phyloP scores from a whole-genome alignment of 208 protist genomes.

The Crithidia mellificae region DNA sequence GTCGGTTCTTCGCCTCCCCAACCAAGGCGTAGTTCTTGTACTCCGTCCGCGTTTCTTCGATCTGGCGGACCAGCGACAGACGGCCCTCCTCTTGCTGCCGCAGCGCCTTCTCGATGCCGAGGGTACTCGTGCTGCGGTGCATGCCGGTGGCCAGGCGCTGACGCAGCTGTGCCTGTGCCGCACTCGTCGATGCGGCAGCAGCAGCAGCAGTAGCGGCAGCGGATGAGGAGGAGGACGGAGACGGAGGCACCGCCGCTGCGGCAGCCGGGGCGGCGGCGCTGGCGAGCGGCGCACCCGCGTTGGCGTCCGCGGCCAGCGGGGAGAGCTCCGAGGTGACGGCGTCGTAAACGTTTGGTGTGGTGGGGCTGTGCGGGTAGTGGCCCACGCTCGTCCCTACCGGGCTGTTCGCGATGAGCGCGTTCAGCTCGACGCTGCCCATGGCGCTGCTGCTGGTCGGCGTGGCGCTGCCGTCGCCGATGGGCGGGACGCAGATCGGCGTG shows the following conservation, averaged over 20 bases:
- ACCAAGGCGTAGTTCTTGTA: constrained; percentile 67
- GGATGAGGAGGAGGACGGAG: too few species aligned
- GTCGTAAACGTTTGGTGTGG: constrained; percentile 13
- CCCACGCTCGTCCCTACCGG: constrained; percentile 1
- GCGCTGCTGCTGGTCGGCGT: constrained; percentile 20
- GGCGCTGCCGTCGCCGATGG: neutral
- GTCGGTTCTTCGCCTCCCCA: constrained; percentile 64
- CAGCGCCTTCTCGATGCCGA: constrained; percentile 66
- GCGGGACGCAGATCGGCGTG: constrained; percentile 11
- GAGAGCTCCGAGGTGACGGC: constrained; percentile 21
- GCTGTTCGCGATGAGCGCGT: constrained; percentile 13
- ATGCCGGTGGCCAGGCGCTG: constrained; percentile 9
- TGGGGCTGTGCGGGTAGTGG: constrained; percentile 24
- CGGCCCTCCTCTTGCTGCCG: constrained; percentile 58
- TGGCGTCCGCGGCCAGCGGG: constrained; percentile 5
- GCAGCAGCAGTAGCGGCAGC: neutral
- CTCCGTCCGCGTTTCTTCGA: constrained; percentile 30
- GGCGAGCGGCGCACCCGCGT: neutral
- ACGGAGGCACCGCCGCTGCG: too few species aligned
- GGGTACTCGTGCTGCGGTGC: constrained; percentile 42
- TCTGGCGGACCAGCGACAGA: constrained; percentile 25
- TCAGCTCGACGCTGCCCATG: constrained; percentile 10
- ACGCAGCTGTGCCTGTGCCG: constrained; percentile 11
- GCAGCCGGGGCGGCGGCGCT: neutral
- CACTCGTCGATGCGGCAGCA: neutral